phyloP scores from a whole-genome alignment of 2,329 filamentous ascomycete genomes.

The Pseudogymnoascus sp. region DNA sequence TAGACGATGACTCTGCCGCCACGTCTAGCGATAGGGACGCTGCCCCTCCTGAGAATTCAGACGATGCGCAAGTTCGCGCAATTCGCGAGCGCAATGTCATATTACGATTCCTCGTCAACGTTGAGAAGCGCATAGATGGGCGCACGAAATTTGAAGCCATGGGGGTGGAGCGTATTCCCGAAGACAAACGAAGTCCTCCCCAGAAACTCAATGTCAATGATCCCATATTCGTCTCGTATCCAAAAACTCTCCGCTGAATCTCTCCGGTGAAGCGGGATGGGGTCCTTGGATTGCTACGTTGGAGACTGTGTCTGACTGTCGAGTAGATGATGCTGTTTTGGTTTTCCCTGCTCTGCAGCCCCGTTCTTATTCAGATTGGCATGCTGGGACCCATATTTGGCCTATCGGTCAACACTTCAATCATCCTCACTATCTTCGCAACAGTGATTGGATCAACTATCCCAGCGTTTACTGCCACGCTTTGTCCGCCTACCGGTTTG shows the following conservation, averaged over 20 bases:
- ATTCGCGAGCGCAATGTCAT: constrained; percentile 9
- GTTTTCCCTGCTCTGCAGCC: constrained; percentile 14
- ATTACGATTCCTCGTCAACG: neutral
- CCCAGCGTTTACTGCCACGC: constrained; percentile 17
- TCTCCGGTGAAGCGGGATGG: neutral
- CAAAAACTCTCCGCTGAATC: neutral
- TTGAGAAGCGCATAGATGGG: constrained; percentile 9
- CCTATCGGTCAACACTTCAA: constrained; percentile 20
- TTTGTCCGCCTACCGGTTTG: constrained; percentile 19
- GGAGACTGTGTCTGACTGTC: neutral
- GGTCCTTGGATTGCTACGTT: neutral
- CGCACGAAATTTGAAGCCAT: constrained; percentile 6
- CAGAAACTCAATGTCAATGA: constrained; percentile 11
- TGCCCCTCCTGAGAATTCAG: neutral
- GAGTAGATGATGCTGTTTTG: constrained; percentile 6
- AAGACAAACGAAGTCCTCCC: constrained; percentile 7
- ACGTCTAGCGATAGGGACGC: neutral
- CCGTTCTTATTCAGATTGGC: constrained; percentile 18
- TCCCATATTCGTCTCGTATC: neutral
- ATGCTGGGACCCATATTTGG: constrained; percentile 24
- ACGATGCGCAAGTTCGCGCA: neutral
- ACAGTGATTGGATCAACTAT: constrained; percentile 19
- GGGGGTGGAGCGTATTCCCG: constrained; percentile 10
- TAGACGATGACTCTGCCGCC: constrained; percentile 5
- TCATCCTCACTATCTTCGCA: constrained; percentile 22